phyloP scores from a whole-genome alignment of 2,329 filamentous ascomycete genomes.

The Pseudopithomyces chartarum region DNA sequence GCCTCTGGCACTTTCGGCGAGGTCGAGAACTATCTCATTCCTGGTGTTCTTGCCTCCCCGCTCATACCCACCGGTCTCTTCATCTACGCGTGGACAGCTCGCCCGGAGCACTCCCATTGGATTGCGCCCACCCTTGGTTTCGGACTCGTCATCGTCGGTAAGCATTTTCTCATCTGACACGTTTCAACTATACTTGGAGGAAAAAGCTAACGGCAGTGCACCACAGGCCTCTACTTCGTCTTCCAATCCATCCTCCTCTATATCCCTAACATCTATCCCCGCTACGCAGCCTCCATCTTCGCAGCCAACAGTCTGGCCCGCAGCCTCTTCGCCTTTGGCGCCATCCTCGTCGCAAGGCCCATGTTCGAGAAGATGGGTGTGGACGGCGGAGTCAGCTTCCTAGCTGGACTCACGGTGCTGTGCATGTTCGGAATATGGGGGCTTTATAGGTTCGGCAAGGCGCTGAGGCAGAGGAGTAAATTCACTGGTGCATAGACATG shows the following conservation, averaged over 20 bases:
- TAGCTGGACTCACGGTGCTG: conserved; percentile 53
- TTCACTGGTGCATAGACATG: conserved; percentile 54
- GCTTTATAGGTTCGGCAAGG: conserved; percentile 62
- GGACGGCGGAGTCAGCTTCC: conserved; percentile 60
- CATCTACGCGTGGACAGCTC: conserved; percentile 69
- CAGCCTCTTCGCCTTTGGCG: conserved; percentile 61
- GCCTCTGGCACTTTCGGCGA: conserved; percentile 70
- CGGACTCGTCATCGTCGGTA: conserved; percentile 47
- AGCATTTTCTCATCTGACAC: background rate
- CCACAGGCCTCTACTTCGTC: conserved; percentile 40
- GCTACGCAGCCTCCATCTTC: conserved; percentile 53
- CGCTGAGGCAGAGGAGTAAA: conserved; percentile 60
- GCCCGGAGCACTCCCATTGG: conserved; percentile 59
- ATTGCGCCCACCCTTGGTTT: conserved; percentile 61
- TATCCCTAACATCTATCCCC: conserved; percentile 66
- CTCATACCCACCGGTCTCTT: conserved; percentile 68
- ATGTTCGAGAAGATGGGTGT: conserved; percentile 64
- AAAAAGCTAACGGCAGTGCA: background rate
- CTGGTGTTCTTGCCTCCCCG: conserved; percentile 60
- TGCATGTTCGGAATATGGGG: conserved; percentile 60
- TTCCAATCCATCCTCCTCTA: conserved; percentile 63
- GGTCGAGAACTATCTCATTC: conserved; percentile 74
- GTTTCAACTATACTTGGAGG: background rate
- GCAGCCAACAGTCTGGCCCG: conserved; percentile 66
- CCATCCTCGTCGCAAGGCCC: conserved; percentile 63